These are phyloP conservation scores for Mycena metata DNA, from an alignment of 768 basidiomycete genomes.

Conservation along the genomic window DNA sequence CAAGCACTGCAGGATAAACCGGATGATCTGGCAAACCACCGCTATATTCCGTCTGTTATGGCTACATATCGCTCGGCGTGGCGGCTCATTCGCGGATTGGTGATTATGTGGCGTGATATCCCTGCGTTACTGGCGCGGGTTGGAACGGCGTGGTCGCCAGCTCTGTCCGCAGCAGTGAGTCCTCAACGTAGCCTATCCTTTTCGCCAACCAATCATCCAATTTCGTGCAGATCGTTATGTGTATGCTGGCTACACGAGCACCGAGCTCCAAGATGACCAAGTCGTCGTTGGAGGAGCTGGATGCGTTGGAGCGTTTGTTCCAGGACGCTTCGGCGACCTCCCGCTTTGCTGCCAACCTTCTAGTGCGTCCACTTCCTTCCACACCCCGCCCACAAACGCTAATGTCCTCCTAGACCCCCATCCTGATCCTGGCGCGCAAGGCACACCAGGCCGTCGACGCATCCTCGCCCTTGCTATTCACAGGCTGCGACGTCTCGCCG, in stretches of 20 bases:
- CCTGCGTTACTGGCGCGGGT: slow-evolving; percentile 61
- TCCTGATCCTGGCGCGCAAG: slow-evolving; percentile 58
- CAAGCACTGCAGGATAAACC: slow-evolving; percentile 74
- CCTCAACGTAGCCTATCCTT: background rate
- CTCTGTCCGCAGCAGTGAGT: slow-evolving; percentile 74
- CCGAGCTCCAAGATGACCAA: slow-evolving; percentile 63
- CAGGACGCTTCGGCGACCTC: slow-evolving; percentile 60
- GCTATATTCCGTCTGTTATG: slow-evolving; percentile 77
- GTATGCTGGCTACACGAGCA: slow-evolving; percentile 64
- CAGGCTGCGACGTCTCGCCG: slow-evolving; percentile 47
- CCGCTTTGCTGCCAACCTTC: slow-evolving; percentile 59
- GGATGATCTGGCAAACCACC: slow-evolving; percentile 68
- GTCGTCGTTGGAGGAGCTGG: slow-evolving; percentile 63
- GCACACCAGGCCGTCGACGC: slow-evolving; percentile 57
- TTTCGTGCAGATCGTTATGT: slow-evolving; percentile 66
- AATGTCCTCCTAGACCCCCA: slow-evolving; percentile 48
- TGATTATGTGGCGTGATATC: slow-evolving; percentile 54
- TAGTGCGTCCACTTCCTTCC: slow-evolving; percentile 50
- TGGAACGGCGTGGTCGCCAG: slow-evolving; percentile 74
- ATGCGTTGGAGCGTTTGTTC: slow-evolving; percentile 59
- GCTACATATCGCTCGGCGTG: slow-evolving; percentile 81
- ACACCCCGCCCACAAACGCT: slow-evolving; percentile 1
- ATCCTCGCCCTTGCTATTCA: slow-evolving; percentile 31
- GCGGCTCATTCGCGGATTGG: slow-evolving; percentile 68
- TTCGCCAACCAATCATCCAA: background rate